phyloP scores from a whole-genome alignment of 148 eudicot genomes.

The Rhododendron ferrugineum region DNA sequence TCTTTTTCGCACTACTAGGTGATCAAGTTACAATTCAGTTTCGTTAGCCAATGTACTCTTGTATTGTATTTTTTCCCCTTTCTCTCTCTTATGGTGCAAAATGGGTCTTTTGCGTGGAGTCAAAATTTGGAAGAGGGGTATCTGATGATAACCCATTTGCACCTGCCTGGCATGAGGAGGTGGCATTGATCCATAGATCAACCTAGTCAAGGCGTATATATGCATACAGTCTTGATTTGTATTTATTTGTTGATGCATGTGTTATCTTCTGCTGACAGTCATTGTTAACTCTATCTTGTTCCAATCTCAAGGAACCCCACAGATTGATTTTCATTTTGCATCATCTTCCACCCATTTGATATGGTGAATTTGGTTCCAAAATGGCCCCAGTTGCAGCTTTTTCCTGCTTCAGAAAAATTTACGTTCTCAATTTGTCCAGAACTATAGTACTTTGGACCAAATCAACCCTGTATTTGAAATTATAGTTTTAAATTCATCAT shows the following conservation, averaged over 20 bases:
- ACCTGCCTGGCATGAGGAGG: neutral
- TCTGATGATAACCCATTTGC: neutral
- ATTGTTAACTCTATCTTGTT: neutral
- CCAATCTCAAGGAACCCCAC: neutral
- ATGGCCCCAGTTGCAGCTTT: neutral
- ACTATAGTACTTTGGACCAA: neutral
- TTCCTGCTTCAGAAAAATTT: neutral
- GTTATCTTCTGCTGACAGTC: neutral
- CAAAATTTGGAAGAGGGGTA: neutral
- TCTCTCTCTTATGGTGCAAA: neutral
- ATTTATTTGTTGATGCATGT: neutral
- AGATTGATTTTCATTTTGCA: neutral
- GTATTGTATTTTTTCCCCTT: neutral
- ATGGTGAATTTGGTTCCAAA: neutral
- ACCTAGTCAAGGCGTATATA: neutral
- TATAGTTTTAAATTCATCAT: neutral
- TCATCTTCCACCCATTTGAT: neutral
- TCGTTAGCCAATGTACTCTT: neutral
- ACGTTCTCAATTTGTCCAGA: neutral
- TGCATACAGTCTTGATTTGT: neutral
- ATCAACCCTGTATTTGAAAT: neutral
- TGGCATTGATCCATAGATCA: neutral
- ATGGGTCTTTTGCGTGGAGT: neutral
- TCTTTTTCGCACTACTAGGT: neutral
- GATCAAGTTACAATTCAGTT: neutral